phyloP scores from a whole-genome alignment of 306 rosid genomes.

The Vicia sativa region DNA sequence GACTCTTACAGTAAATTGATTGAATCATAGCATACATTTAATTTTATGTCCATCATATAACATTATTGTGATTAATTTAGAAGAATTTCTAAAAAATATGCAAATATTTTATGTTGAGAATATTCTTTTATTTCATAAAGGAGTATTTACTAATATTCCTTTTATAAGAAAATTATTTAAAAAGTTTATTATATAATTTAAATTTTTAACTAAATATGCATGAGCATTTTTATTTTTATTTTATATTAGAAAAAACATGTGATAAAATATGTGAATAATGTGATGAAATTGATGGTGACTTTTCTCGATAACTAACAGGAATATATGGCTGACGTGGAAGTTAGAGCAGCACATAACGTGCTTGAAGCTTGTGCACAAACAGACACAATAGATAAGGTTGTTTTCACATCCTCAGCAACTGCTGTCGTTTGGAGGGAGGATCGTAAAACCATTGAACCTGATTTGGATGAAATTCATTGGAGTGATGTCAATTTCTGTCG shows the following conservation, averaged over 20 bases:
- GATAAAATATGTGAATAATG: neutral
- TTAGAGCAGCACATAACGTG: slow-evolving; percentile 94
- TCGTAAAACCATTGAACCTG: slow-evolving; percentile 51
- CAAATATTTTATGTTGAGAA: neutral
- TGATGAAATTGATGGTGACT: slow-evolving; percentile 2
- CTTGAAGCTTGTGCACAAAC: slow-evolving; percentile 92
- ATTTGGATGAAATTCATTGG: slow-evolving; percentile 80
- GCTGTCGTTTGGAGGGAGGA: slow-evolving; percentile 84
- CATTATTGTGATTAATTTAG: neutral
- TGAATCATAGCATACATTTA: neutral
- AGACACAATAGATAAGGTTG: slow-evolving; percentile 76
- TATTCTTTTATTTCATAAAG: no score
- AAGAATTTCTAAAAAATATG: neutral
- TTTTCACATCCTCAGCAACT: slow-evolving; percentile 78
- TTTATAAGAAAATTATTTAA: no score
- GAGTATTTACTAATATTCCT: no score
- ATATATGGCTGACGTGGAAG: slow-evolving; percentile 82
- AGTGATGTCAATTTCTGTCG: slow-evolving; percentile 77
- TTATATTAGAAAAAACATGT: no score
- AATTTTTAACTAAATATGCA: no score
- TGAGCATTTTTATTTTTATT: no score
- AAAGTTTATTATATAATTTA: no score
- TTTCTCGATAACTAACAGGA: slow-evolving; percentile 46
- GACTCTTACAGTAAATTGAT: slow-evolving; percentile 3
- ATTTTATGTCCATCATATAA: neutral